A percentile compares a stretch with the other conserved stretches of the same genome.
phyloP scores from a whole-genome alignment of 2,329 filamentous ascomycete species.

The Fusarium sp. region DNA sequence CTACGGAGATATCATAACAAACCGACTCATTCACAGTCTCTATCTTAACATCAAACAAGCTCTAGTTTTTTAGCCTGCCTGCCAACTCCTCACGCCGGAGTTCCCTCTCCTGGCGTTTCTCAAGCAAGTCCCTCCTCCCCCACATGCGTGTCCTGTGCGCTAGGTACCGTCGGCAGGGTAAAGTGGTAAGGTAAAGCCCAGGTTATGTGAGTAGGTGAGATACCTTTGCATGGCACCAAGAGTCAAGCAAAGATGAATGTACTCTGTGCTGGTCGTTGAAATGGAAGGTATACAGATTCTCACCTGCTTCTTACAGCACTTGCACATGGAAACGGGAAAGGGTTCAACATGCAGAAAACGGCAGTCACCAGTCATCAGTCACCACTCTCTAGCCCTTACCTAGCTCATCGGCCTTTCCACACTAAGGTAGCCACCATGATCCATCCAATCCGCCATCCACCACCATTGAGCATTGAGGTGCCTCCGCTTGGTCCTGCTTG shows the following conservation, averaged over 20 bases:
- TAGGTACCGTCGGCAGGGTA: conserved; percentile 14
- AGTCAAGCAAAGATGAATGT: not conserved
- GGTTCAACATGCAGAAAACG: conserved; percentile 22
- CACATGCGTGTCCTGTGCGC: conserved; percentile 2
- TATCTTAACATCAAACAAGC: not conserved
- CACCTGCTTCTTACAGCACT: not conserved
- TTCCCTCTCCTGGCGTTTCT: conserved; percentile 6
- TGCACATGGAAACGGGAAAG: conserved; percentile 15
- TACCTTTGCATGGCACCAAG: conserved; percentile 7
- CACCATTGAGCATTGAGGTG: conserved; percentile 7
- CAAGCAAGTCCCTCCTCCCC: conserved; percentile 5
- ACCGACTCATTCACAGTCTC: not conserved
- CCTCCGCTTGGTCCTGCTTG: not conserved
- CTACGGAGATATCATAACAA: not conserved
- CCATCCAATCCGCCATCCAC: not conserved
- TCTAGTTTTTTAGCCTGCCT: not conserved
- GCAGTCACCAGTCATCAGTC: conserved; percentile 6
- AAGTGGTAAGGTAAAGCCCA: not conserved
- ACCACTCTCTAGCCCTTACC: not conserved
- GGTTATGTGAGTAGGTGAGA: too few relatives aligned
- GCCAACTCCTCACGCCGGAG: not conserved
- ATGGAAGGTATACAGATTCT: not conserved
- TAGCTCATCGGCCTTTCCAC: conserved; percentile 2
- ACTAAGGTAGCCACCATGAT: not conserved
- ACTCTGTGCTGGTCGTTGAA: not conserved